Conservation (phyloP, 805 yeast genomes). For the Wickerhamiella nectarea region DNA sequence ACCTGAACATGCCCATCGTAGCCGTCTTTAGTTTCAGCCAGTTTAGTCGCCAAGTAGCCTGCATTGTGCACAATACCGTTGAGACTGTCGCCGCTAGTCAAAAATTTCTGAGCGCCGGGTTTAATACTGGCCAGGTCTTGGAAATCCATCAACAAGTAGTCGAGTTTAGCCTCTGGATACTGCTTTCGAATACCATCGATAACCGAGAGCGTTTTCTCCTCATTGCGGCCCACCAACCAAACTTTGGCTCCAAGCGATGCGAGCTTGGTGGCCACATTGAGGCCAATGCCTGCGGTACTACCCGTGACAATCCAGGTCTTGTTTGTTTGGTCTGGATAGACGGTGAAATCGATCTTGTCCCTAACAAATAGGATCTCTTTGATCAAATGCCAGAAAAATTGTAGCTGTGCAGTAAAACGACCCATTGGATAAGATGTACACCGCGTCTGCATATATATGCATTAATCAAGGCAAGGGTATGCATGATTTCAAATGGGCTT, state of each 20-base stretch:
- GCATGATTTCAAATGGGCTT: background rate
- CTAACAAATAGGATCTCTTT: background rate
- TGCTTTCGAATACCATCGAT: slow-evolving; percentile 22
- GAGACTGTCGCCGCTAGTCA: slow-evolving; percentile 21
- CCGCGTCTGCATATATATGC: background rate
- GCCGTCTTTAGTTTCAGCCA: slow-evolving; percentile 30
- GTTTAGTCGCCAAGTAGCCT: slow-evolving; percentile 28
- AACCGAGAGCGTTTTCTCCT: slow-evolving; percentile 24
- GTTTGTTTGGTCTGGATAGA: slow-evolving; percentile 15
- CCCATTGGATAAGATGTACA: background rate
- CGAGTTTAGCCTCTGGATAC: slow-evolving; percentile 17
- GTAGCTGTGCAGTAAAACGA: background rate
- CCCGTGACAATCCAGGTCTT: slow-evolving; percentile 21
- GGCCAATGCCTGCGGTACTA: slow-evolving; percentile 10
- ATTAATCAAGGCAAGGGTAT: background rate
- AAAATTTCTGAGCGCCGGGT: slow-evolving; percentile 27
- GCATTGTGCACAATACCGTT: slow-evolving; percentile 34
- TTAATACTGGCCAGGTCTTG: slow-evolving; percentile 31
- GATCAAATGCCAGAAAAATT: background rate
- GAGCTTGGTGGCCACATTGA: slow-evolving; percentile 1
- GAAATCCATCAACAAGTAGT: slow-evolving; percentile 17
- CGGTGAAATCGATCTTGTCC: background rate
- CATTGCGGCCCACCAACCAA: slow-evolving; percentile 28
- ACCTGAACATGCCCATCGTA: slow-evolving; percentile 35
- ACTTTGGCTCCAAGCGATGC: slow-evolving; percentile 25